Evolutionary conservation across 306 rosid species (phyloP).

Genomic region (Gastrolobium bilobum): DNA sequence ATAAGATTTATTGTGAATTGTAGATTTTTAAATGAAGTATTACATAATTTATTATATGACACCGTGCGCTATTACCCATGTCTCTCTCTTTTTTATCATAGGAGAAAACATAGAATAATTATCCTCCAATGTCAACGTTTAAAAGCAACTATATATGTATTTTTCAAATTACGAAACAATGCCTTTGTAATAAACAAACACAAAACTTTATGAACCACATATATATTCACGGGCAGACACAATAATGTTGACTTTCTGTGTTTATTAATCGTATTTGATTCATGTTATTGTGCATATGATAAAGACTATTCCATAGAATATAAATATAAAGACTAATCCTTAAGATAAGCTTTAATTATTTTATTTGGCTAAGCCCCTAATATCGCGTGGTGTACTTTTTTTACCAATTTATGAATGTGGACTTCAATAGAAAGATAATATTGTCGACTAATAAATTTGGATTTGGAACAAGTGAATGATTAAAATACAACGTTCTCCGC

Average conservation of each 20-base stretch:
- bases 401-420: slow-evolving; percentile 13
- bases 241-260: slow-evolving; percentile 37
- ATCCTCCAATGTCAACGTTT: slow-evolving; percentile 35
- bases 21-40: neutral
- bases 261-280: slow-evolving; percentile 25
- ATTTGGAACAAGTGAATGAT: slow-evolving; percentile 31
- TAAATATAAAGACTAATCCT: slow-evolving; percentile 3
- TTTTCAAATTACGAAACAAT: slow-evolving; percentile 8
- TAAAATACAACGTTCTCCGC: slow-evolving; percentile 18
- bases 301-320: neutral
- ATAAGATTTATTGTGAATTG: neutral
- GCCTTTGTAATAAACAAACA: neutral
- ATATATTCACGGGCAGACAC: slow-evolving; percentile 38
- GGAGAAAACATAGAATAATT: neutral
- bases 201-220: slow-evolving; percentile 1
- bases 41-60: neutral
- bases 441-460: slow-evolving; percentile 24
- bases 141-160: slow-evolving; percentile 1
- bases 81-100: neutral
- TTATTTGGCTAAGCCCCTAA: neutral
- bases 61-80: neutral
- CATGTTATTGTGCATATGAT: neutral
- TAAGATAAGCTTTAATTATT: slow-evolving; percentile 35
- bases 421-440: slow-evolving; percentile 12
- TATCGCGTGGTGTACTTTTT: slow-evolving; percentile 30